These are phyloP conservation scores for Sarocladium oryzae DNA, from an alignment of 2,329 filamentous ascomycete species.

Conservation along the genomic window DNA sequence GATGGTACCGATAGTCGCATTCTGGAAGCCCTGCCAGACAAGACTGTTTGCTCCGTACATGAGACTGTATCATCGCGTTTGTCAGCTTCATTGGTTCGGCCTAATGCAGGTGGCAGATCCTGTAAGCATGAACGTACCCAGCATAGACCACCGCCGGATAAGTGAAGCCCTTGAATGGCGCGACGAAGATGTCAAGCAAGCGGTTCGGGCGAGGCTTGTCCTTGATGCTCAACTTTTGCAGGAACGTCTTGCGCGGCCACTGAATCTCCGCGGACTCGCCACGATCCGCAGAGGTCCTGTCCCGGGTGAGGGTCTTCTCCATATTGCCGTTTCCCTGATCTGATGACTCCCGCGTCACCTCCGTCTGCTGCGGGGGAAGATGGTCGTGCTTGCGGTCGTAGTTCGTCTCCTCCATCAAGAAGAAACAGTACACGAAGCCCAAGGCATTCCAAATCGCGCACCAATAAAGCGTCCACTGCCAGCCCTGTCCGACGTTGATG, in stretches of 20 bases:
- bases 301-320: background rate
- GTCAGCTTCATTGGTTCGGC: background rate
- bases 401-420: constrained; percentile 49
- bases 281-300: background rate
- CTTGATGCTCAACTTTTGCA: constrained; percentile 23
- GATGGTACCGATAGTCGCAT: constrained; percentile 24
- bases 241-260: constrained; percentile 29
- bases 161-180: constrained; percentile 23
- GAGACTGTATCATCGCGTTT: constrained; percentile 12
- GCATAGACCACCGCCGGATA: constrained; percentile 29
- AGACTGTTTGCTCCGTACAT: constrained; percentile 27
- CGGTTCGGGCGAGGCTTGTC: constrained; percentile 32
- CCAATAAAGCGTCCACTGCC: constrained; percentile 26
- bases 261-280: constrained; percentile 22
- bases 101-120: too few species aligned
- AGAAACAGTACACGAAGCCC: constrained; percentile 31
- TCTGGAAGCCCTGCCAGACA: constrained; percentile 24
- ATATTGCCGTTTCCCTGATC: background rate
- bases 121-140: constrained; percentile 20
- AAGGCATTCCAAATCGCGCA: constrained; percentile 23
- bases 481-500: constrained; percentile 24
- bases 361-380: background rate
- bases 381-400: constrained; percentile 27
- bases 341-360: background rate
- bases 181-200: constrained; percentile 27